phyloP scores from a whole-genome alignment of 2,329 filamentous ascomycete genomes.

The Ascochyta koolunga region DNA sequence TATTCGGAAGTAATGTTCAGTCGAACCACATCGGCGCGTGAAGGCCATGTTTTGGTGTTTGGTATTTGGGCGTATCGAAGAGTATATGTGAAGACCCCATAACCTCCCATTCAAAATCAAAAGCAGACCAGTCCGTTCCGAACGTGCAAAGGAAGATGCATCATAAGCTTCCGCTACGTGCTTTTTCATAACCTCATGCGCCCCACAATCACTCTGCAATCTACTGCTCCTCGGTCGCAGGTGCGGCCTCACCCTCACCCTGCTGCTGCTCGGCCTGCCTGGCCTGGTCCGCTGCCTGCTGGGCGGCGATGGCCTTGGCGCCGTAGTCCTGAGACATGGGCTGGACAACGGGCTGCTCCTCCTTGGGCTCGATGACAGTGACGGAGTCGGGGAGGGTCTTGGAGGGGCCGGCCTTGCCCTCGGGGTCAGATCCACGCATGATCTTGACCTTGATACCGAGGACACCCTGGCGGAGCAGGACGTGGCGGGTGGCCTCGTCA shows the following conservation, averaged over 20 bases:
- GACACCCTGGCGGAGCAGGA: slow-evolving; percentile 99
- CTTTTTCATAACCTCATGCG: slow-evolving; percentile 41
- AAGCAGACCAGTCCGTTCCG: slow-evolving; percentile 37
- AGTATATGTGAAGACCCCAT: slow-evolving; percentile 42
- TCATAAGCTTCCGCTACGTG: slow-evolving; percentile 36
- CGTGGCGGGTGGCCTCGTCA: slow-evolving; percentile 97
- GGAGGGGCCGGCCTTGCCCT: slow-evolving; percentile 97
- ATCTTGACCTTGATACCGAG: slow-evolving; percentile 99
- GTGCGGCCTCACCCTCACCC: slow-evolving; percentile 54
- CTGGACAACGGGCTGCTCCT: slow-evolving; percentile 93
- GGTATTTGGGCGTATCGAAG: slow-evolving; percentile 39
- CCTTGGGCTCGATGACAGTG: slow-evolving; percentile 99
- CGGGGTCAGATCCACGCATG: slow-evolving; percentile 99
- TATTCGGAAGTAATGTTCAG: neutral
- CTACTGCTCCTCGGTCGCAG: slow-evolving; percentile 43
- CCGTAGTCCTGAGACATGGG: slow-evolving; percentile 99
- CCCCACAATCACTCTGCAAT: slow-evolving; percentile 29
- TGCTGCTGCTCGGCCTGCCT: slow-evolving; percentile 64
- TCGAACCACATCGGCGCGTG: slow-evolving; percentile 23
- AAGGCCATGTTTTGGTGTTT: slow-evolving; percentile 34
- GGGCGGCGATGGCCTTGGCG: slow-evolving; percentile 78
- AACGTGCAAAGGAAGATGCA: slow-evolving; percentile 42
- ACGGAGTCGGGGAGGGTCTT: slow-evolving; percentile 98
- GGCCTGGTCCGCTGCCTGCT: slow-evolving; percentile 69
- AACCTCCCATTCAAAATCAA: slow-evolving; percentile 30